These are phyloP conservation scores for Closterium sp. DNA, from an alignment of 139 green algal species.

Conservation along the genomic window DNA sequence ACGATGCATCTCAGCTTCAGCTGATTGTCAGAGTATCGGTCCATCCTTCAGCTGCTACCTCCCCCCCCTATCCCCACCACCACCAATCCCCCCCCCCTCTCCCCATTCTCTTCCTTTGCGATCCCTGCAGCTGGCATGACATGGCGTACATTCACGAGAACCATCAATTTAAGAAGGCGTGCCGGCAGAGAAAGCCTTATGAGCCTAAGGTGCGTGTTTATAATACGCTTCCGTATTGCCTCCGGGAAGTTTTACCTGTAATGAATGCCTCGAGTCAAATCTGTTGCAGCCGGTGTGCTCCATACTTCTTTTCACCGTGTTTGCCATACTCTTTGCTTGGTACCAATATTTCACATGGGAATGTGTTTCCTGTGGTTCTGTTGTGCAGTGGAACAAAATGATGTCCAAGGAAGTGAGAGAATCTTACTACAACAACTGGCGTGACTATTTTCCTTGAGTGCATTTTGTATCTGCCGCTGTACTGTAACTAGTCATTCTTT, in stretches of 20 bases:
- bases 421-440: constrained; percentile 36
- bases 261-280: background rate
- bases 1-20: background rate
- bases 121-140: constrained; percentile 29
- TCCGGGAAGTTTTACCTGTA: background rate
- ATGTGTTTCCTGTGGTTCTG: background rate
- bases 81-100: background rate
- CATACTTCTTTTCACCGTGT: background rate
- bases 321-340: background rate
- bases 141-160: constrained; percentile 30
- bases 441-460: constrained; percentile 25
- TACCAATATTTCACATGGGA: background rate
- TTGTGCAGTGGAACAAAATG: constrained; percentile 45
- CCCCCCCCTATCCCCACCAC: background rate
- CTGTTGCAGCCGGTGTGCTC: background rate
- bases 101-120: background rate
- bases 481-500: background rate
- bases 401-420: constrained; percentile 18
- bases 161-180: constrained; percentile 24
- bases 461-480: background rate
- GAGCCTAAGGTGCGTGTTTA: constrained; percentile 14
- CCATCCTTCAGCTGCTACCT: background rate
- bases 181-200: constrained; percentile 14
- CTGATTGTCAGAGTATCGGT: background rate
- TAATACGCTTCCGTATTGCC: background rate